Evolutionary conservation across 768 basidiomycete species (phyloP), one percentile per base, ranked within the genome.

Genomic region (Boletus speciosus): DNA sequence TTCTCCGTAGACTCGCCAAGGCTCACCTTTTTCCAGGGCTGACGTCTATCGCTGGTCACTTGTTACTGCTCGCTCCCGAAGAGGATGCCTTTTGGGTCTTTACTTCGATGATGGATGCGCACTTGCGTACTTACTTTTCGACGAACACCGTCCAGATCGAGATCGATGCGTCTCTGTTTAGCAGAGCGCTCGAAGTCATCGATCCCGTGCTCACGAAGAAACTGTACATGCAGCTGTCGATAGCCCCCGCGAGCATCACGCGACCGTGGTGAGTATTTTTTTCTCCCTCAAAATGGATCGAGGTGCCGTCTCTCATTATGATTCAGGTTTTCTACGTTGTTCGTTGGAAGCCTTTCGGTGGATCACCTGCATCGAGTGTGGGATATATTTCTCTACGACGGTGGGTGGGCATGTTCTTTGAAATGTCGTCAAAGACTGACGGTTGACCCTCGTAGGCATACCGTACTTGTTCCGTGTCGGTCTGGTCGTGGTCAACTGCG

Each of bases 51-150:
- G 81, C 84, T 21, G 88, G 88, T 2, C 84, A 90, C 57, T 71
- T 93, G 43, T 71, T 93, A 0, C 70, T 86, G 9, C 82, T 88
- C 44, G 81, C 88, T 0, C 91, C 90, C 0, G 90, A 93, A 58
- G 91, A 93, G 66, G 91, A 93, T 59, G 90, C 88, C 0, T 93
- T 93, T 67, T 93, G 90, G 90, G 92, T 88, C 19, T 92, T 93
- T 65, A 78, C 89, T 1, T 90, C 89, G 3, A 72, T 93, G 58
- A 93, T 93, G 90, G 89, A 93, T 60, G 79, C 81, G 1, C 84
- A 91, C 59, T 74, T 92, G n/a, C 85, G 90, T 1, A 75, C 84
- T 0, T 91, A 91, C 67, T 93, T 90, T 65, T 81, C 85, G 36
- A 63, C 77, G 4, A 78, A 71, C 47, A 72, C 77, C 2, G 74